These are phyloP conservation scores for Vigna unguiculata DNA, from an alignment of 306 rosid species.

Conservation along the genomic window DNA sequence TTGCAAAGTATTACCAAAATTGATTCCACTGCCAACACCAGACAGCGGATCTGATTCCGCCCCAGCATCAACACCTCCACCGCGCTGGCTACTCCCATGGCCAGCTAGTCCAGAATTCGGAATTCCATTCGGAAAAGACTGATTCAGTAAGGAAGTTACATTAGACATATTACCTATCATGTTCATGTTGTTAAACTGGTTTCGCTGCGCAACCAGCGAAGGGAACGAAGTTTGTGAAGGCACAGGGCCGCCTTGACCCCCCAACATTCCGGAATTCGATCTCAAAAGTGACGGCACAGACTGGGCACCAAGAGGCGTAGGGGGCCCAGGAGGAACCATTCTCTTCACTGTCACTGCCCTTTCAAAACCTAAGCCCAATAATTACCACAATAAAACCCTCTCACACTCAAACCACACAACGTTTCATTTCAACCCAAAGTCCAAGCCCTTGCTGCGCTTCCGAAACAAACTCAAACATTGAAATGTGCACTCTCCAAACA, in stretches of 20 bases:
- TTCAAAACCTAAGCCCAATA: slow-evolving; percentile 49
- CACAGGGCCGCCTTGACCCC: slow-evolving; percentile 76
- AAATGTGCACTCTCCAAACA: slow-evolving; percentile 55
- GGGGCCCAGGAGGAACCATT: slow-evolving; percentile 93
- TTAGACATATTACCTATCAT: slow-evolving; percentile 82
- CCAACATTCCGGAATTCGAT: slow-evolving; percentile 85
- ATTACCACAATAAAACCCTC: slow-evolving; percentile 45
- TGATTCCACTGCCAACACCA: slow-evolving; percentile 77
- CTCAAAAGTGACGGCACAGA: slow-evolving; percentile 86
- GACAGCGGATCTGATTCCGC: slow-evolving; percentile 80
- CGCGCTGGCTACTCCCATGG: slow-evolving; percentile 69
- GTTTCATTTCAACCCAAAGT: slow-evolving; percentile 41
- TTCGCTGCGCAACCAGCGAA: slow-evolving; percentile 70
- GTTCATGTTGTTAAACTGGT: slow-evolving; percentile 73
- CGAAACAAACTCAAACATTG: slow-evolving; percentile 47
- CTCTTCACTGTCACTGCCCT: slow-evolving; percentile 44
- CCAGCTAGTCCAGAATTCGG: slow-evolving; percentile 75
- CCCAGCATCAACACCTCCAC: slow-evolving; percentile 67
- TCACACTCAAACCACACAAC: not conserved
- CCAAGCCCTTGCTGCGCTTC: slow-evolving; percentile 56
- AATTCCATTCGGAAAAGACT: slow-evolving; percentile 77
- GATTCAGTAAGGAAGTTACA: slow-evolving; percentile 78
- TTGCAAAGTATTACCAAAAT: slow-evolving; percentile 62
- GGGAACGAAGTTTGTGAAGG: slow-evolving; percentile 81
- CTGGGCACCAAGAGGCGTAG: slow-evolving; percentile 84